Evolutionary conservation across 2,329 filamentous ascomycete species (phyloP).

Genomic region (Phaeosphaeria sp.): DNA sequence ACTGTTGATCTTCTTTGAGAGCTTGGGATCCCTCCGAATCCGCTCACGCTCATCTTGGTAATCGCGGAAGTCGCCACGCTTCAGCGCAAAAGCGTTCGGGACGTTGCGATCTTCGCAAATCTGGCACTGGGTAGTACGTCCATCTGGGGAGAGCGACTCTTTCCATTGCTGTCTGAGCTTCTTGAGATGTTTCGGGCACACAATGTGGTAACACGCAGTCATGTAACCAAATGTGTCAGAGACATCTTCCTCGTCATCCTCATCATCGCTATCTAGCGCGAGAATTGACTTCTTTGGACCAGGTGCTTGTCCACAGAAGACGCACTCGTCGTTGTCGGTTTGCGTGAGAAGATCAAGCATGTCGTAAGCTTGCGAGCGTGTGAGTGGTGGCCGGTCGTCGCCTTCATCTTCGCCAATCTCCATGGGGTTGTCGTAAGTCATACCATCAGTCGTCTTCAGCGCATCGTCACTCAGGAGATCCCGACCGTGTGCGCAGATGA

Average conservation of each 20-base stretch:
- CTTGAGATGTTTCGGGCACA: conserved; percentile 77
- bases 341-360: conserved; percentile 86
- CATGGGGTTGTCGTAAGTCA: conserved; percentile 85
- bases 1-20: conserved; percentile 66
- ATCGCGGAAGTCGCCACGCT: conserved; percentile 60
- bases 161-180: conserved; percentile 63
- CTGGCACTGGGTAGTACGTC: conserved; percentile 67
- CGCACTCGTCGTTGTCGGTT: conserved; percentile 77
- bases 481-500: conserved; percentile 93
- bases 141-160: conserved; percentile 49
- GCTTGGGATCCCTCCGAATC: conserved; percentile 60
- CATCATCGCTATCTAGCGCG: conserved; percentile 47
- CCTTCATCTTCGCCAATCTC: conserved; percentile 81
- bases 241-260: conserved; percentile 59
- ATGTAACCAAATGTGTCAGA: conserved; percentile 74
- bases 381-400: conserved; percentile 63
- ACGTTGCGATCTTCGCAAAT: conserved; percentile 71
- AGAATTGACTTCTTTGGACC: conserved; percentile 62
- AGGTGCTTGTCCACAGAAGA: conserved; percentile 54
- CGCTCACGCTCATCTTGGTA: conserved; percentile 64
- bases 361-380: conserved; percentile 79
- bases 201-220: conserved; percentile 84
- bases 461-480: conserved; percentile 88
- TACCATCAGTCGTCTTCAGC: conserved; percentile 77
- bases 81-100: conserved; percentile 72